These are phyloP conservation scores for Penicillium sp. DNA, from an alignment of 2,329 filamentous ascomycete species.

Conservation along the genomic window DNA sequence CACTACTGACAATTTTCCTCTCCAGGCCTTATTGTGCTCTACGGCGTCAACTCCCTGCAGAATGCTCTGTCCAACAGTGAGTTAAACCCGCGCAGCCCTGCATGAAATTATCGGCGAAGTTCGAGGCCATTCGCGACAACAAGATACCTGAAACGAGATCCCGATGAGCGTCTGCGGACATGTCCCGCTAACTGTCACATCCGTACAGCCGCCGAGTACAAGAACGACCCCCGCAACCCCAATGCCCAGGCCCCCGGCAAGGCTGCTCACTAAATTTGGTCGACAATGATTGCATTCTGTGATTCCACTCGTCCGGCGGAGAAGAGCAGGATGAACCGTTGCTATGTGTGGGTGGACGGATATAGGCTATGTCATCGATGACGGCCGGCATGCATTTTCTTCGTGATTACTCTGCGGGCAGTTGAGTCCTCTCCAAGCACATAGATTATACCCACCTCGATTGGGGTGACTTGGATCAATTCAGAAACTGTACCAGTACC, in stretches of 20 bases:
- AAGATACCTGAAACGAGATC: neutral
- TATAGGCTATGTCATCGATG: constrained; percentile 20
- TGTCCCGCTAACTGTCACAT: constrained; percentile 22
- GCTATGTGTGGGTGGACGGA: constrained; percentile 17
- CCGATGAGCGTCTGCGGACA: constrained; percentile 8
- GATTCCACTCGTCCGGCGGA: constrained; percentile 15
- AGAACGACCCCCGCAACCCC: constrained; percentile 88
- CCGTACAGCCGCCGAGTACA: constrained; percentile 77
- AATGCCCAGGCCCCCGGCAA: constrained; percentile 37
- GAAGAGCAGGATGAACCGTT: constrained; percentile 13
- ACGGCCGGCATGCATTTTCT: constrained; percentile 22
- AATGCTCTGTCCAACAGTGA: constrained; percentile 74
- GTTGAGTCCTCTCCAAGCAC: constrained; percentile 39
- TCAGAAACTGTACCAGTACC: constrained; percentile 40
- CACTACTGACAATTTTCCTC: constrained; percentile 24
- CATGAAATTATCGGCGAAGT: neutral
- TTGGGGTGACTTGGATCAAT: constrained; percentile 34
- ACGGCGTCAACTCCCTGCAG: constrained; percentile 83
- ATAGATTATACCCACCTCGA: constrained; percentile 35
- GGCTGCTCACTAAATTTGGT: constrained; percentile 33
- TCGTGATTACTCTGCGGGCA: constrained; percentile 28
- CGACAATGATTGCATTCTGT: constrained; percentile 17
- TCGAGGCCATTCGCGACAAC: neutral
- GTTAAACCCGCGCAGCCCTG: constrained; percentile 33
- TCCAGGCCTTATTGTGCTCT: constrained; percentile 76